Percentiles rank a stretch among this genome's conserved stretches.
phyloP scores from a whole-genome alignment of 139 green algal species.

The Micromonas commoda region DNA sequence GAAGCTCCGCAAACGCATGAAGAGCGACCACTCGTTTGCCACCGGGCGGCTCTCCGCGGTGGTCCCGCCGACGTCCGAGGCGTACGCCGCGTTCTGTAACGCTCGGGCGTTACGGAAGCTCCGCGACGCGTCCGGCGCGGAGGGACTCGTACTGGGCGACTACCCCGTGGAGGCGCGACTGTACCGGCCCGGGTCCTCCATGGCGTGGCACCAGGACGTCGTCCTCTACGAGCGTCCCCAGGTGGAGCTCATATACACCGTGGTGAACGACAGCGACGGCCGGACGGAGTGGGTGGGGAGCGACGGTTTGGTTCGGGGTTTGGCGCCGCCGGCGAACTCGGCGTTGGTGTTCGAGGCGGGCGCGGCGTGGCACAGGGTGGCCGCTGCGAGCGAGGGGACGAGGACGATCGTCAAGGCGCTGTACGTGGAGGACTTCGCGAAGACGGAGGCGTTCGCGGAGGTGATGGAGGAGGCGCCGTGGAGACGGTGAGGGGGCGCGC shows the following conservation, averaged over 20 bases:
- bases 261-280: background rate
- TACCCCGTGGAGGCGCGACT: background rate
- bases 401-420: background rate
- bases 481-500: background rate
- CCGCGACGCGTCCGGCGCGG: background rate
- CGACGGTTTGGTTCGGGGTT: background rate
- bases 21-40: background rate
- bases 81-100: background rate
- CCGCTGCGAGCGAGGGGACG: background rate
- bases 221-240: background rate
- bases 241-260: background rate
- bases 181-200: background rate
- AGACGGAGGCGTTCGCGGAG: constrained; percentile 14
- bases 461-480: constrained; percentile 1
- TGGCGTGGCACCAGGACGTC: background rate
- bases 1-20: background rate
- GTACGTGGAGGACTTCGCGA: background rate
- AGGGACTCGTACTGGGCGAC: background rate
- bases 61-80: background rate
- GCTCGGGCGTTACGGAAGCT: background rate
- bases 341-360: background rate
- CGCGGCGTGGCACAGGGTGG: background rate
- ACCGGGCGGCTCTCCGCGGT: background rate
- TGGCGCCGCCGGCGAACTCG: background rate
- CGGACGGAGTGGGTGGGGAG: background rate